Conservation (phyloP, 139 green algal species). For the Astrephomene gubernaculifera region DNA sequence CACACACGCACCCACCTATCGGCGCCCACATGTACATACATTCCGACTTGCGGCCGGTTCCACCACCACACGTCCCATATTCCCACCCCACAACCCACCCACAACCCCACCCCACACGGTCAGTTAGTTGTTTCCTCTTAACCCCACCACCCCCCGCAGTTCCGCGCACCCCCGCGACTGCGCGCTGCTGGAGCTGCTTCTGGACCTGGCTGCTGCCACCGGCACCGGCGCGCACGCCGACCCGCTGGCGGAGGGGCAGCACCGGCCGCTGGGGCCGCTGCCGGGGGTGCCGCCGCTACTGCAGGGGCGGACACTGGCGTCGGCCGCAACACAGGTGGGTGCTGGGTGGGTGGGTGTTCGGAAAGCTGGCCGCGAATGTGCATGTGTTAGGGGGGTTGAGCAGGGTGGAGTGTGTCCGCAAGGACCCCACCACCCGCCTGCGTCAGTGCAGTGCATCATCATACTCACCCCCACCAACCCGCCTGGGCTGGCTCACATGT, state of each 20-base stretch:
- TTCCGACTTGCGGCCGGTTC: no score
- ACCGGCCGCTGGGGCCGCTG: background rate
- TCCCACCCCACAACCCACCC: background rate
- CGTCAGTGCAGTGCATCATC: no score
- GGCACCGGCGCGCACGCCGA: background rate
- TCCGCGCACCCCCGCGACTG: background rate
- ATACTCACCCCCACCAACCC: no score
- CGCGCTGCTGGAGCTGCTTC: slow-evolving; percentile 21
- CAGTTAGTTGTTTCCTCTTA: background rate
- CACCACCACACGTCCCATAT: background rate
- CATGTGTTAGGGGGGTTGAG: no score
- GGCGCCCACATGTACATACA: no score
- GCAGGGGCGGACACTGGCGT: background rate
- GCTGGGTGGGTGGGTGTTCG: background rate
- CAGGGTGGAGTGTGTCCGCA: no score
- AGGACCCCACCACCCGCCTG: no score
- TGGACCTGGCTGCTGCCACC: slow-evolving; percentile 13
- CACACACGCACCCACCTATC: no score
- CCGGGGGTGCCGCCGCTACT: background rate
- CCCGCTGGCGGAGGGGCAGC: background rate
- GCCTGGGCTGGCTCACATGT: no score
- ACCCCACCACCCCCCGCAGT: background rate
- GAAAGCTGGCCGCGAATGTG: no score
- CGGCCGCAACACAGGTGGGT: slow-evolving; percentile 20
- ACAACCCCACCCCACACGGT: background rate